Percentiles rank a stretch among this genome's conserved stretches.
Evolutionary conservation across 2,329 filamentous ascomycete genomes (phyloP).

Genomic region (Epichloe aotearoae): DNA sequence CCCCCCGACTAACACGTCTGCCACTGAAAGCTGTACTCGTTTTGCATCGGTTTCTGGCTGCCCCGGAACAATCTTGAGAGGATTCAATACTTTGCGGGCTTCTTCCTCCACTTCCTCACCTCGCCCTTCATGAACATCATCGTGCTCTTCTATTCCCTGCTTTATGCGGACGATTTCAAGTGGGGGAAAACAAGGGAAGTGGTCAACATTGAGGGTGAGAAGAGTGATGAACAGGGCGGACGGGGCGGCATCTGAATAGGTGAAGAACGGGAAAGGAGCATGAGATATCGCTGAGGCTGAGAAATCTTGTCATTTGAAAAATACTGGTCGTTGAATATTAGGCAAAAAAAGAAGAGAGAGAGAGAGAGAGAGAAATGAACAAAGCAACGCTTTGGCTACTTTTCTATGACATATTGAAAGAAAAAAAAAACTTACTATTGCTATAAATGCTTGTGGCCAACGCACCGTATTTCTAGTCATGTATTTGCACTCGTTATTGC

Average conservation of each 20-base stretch:
- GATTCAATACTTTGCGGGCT: conserved; percentile 25
- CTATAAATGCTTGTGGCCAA: too few relatives aligned
- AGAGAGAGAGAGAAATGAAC: too few relatives aligned
- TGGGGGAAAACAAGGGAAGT: conserved; percentile 34
- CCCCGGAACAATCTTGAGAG: conserved; percentile 25
- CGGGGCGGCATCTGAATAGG: neutral
- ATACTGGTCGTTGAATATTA: too few relatives aligned
- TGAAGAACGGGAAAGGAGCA: too few relatives aligned
- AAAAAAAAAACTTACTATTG: too few relatives aligned
- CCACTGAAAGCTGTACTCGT: conserved; percentile 22
- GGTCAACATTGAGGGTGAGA: neutral
- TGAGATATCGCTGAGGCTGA: too few relatives aligned
- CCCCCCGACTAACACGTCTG: neutral
- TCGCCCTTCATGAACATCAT: conserved; percentile 31
- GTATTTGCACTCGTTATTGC: too few relatives aligned
- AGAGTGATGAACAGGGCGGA: neutral
- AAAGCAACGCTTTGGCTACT: too few relatives aligned
- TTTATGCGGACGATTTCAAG: conserved; percentile 30
- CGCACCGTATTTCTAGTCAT: too few relatives aligned
- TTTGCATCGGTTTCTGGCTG: conserved; percentile 29
- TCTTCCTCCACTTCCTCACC: conserved; percentile 22
- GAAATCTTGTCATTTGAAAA: too few relatives aligned
- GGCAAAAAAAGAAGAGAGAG: too few relatives aligned
- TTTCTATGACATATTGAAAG: neutral
- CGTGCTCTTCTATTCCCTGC: conserved; percentile 27